phyloP scores from a whole-genome alignment of 1,284 basidiomycete species.

The Microbotryum scabiosae region DNA sequence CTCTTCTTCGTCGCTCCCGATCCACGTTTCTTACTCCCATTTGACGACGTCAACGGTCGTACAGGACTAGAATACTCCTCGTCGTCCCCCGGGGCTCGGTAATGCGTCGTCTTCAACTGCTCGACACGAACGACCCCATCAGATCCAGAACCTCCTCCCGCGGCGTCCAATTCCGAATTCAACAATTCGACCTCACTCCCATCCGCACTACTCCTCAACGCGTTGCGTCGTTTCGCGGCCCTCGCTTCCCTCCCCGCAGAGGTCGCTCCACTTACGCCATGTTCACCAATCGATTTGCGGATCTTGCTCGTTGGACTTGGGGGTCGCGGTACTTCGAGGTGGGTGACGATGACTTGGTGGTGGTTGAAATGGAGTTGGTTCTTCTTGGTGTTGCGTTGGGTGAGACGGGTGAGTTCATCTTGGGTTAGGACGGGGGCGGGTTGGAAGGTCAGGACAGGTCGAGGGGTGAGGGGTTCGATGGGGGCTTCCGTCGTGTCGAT shows the following conservation, averaged over 20 bases:
- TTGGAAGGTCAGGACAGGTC: neutral
- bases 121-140: neutral
- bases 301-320: conserved; percentile 34
- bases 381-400: conserved; percentile 29
- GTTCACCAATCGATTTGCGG: conserved; percentile 16
- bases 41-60: neutral
- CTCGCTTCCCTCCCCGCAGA: conserved; percentile 20
- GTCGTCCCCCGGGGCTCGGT: conserved; percentile 31
- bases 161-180: conserved; percentile 1
- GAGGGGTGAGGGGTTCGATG: neutral
- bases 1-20: neutral
- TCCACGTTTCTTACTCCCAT: conserved; percentile 2
- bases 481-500: neutral
- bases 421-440: conserved; percentile 23
- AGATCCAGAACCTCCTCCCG: neutral
- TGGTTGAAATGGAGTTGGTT: conserved; percentile 31
- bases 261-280: neutral
- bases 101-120: conserved; percentile 15
- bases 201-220: conserved; percentile 24
- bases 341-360: conserved; percentile 24
- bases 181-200: conserved; percentile 13
- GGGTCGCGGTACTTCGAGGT: conserved; percentile 29
- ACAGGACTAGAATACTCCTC: conserved; percentile 29
- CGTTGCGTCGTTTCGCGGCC: conserved; percentile 22
- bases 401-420: conserved; percentile 25